These are phyloP conservation scores for Asclepias syriaca DNA, from an alignment of 257 asterid genomes.

Conservation along the genomic window DNA sequence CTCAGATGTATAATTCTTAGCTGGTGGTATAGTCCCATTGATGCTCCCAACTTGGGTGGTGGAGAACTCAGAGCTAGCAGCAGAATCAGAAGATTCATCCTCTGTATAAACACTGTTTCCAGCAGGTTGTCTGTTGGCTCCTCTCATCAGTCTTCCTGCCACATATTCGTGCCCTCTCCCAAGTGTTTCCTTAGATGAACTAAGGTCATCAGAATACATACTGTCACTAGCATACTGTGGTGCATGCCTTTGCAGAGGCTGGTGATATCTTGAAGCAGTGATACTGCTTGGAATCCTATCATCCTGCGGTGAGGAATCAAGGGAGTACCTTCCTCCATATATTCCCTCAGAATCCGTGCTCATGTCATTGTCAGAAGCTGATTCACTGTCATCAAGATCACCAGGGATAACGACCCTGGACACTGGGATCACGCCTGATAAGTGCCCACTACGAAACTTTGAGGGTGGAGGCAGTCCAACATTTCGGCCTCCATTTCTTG, in stretches of 20 bases:
- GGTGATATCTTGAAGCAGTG: slow-evolving; percentile 20
- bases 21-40: slow-evolving; percentile 22
- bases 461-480: slow-evolving; percentile 41
- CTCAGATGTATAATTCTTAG: slow-evolving; percentile 24
- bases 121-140: slow-evolving; percentile 30
- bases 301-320: slow-evolving; percentile 45
- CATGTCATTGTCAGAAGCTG: slow-evolving; percentile 42
- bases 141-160: slow-evolving; percentile 27
- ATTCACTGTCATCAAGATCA: slow-evolving; percentile 29
- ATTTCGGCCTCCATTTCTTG: slow-evolving; percentile 28
- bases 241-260: slow-evolving; percentile 21
- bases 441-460: slow-evolving; percentile 32
- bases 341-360: slow-evolving; percentile 38
- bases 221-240: slow-evolving; percentile 37
- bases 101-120: slow-evolving; percentile 32
- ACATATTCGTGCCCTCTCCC: slow-evolving; percentile 30
- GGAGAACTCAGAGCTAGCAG: slow-evolving; percentile 47
- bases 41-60: slow-evolving; percentile 31
- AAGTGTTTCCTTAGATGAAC: slow-evolving; percentile 39
- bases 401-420: slow-evolving; percentile 35
- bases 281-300: slow-evolving; percentile 29
- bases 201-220: slow-evolving; percentile 33
- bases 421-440: slow-evolving; percentile 34
- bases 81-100: slow-evolving; percentile 47
- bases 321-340: slow-evolving; percentile 39